phyloP scores from a whole-genome alignment of 192 early-diverging fungal genomes.

The Backusella sp. region DNA sequence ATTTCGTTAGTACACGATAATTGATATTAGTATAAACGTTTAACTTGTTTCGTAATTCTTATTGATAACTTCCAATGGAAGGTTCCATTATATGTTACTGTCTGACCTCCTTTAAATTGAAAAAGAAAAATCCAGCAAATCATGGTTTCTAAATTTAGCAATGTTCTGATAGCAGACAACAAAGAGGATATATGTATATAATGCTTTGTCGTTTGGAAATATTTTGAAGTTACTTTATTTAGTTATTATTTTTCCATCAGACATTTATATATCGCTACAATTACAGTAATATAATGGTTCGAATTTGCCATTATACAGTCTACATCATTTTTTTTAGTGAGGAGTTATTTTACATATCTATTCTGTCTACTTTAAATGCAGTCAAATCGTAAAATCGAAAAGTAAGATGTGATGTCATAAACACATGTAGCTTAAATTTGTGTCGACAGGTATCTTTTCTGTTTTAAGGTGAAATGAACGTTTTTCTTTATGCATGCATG shows the following conservation, averaged over 20 bases:
- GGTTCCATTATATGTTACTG: neutral
- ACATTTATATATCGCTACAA: too few species aligned
- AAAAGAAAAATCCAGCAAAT: neutral
- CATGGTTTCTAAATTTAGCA: neutral
- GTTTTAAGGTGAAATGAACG: neutral
- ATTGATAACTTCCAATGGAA: neutral
- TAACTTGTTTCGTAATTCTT: neutral
- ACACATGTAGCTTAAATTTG: neutral
- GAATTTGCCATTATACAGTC: neutral
- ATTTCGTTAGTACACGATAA: neutral
- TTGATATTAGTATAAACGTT: neutral
- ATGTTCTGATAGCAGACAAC: neutral
- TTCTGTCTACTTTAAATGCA: neutral
- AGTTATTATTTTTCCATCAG: neutral
- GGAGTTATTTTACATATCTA: neutral
- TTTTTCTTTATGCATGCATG: neutral
- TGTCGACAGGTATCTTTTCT: neutral
- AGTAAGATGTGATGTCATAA: neutral
- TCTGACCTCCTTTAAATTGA: neutral
- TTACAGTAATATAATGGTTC: too few species aligned
- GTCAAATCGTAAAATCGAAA: neutral
- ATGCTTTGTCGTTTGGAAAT: too few species aligned
- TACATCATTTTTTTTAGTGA: neutral
- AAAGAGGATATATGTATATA: too few species aligned
- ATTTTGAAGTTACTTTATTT: neutral